Percentiles rank a stretch among this genome's conserved stretches.
These are phyloP conservation scores for Tolypocladium paradoxum DNA, from an alignment of 2,329 filamentous ascomycete genomes.

Conservation along the genomic window DNA sequence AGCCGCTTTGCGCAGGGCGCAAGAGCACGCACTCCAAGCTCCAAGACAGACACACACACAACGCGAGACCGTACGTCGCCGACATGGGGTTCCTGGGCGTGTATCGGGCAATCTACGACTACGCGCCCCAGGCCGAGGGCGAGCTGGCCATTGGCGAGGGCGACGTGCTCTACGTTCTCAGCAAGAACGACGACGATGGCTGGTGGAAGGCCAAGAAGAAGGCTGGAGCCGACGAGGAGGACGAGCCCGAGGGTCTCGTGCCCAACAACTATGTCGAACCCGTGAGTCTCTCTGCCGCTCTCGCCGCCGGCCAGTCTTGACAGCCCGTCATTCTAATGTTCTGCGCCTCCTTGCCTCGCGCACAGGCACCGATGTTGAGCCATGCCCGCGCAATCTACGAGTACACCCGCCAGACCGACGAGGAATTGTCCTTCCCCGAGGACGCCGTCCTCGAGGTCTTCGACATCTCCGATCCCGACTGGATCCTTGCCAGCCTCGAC, in stretches of 20 bases:
- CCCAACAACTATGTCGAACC: constrained; percentile 94
- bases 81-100: constrained; percentile 86
- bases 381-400: constrained; percentile 93
- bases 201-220: constrained; percentile 98
- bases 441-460: constrained; percentile 75
- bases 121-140: constrained; percentile 73
- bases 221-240: constrained; percentile 71
- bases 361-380: constrained; percentile 51
- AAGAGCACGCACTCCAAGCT: background rate
- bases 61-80: constrained; percentile 3
- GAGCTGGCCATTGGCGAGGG: constrained; percentile 80
- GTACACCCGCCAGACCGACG: constrained; percentile 92
- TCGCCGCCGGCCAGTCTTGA: constrained; percentile 13
- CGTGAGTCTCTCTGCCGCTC: constrained; percentile 34
- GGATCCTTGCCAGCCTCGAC: constrained; percentile 82
- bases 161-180: constrained; percentile 78
- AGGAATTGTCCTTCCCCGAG: constrained; percentile 92
- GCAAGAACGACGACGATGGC: constrained; percentile 65
- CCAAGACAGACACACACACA: background rate
- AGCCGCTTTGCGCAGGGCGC: background rate
- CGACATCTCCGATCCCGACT: constrained; percentile 86
- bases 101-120: constrained; percentile 87
- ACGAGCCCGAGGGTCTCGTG: constrained; percentile 81
- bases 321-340: constrained; percentile 39
- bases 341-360: background rate